Evolutionary conservation across 2,329 filamentous ascomycete species (phyloP).

Genomic region (Claviceps quebecensis): DNA sequence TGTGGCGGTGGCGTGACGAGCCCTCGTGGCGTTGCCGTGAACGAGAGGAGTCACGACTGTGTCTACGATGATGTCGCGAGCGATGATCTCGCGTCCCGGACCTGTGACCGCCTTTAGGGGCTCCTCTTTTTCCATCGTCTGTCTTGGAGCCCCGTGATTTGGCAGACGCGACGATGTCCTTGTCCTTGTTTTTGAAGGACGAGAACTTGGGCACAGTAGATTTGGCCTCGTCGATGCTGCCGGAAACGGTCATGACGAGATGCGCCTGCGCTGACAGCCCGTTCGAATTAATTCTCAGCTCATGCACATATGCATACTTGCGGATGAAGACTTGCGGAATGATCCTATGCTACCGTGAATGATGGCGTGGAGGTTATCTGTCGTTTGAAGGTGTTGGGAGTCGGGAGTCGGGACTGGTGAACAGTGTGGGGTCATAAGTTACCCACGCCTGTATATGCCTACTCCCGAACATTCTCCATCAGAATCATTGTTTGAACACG

Average conservation of each 20-base stretch:
- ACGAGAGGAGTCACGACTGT: not conserved
- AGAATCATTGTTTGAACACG: too few relatives aligned
- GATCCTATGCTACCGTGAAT: too few relatives aligned
- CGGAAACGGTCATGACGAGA: conserved; percentile 13
- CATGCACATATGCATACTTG: not conserved
- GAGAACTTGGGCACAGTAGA: conserved; percentile 48
- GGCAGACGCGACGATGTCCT: conserved; percentile 21
- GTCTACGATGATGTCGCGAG: not conserved
- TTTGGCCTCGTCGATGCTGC: conserved; percentile 10
- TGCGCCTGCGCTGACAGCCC: not conserved
- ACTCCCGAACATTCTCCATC: too few relatives aligned
- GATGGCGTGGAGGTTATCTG: too few relatives aligned
- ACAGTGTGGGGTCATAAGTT: too few relatives aligned
- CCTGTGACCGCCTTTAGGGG: conserved; percentile 1
- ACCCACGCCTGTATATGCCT: too few relatives aligned
- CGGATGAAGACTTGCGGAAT: not conserved
- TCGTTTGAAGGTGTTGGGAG: too few relatives aligned
- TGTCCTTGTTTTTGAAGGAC: conserved; percentile 48
- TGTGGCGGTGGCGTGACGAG: not conserved
- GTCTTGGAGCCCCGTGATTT: conserved; percentile 6
- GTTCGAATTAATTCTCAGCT: not conserved
- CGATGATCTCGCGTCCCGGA: conserved; percentile 6
- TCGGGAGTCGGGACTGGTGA: too few relatives aligned
- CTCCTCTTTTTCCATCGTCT: conserved; percentile 9
- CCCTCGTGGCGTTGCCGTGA: not conserved